Conservation (phyloP, 2,329 filamentous ascomycete species). For the Cercospora sp. region DNA sequence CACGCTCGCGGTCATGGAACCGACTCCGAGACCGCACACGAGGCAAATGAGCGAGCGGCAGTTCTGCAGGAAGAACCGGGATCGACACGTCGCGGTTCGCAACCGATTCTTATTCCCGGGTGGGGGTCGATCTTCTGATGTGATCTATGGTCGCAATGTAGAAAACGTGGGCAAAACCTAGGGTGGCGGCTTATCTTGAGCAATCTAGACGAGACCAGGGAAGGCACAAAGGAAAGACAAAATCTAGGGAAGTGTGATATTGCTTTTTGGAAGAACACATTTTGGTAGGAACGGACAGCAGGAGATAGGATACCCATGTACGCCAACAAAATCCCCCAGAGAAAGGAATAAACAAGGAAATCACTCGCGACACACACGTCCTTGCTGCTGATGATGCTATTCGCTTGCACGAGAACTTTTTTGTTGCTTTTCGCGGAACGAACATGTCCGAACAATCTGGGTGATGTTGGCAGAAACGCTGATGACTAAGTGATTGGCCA, state of each 20-base stretch:
- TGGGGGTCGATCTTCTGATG: not conserved
- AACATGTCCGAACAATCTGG: not conserved
- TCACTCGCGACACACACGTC: not conserved
- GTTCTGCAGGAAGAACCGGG: not conserved
- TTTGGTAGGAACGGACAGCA: not conserved
- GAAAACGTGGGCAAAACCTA: not conserved
- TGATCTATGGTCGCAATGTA: not conserved
- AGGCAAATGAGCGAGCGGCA: not conserved
- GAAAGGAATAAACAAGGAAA: not conserved
- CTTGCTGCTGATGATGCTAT: not conserved
- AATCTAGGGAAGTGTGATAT: not conserved
- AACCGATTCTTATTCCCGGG: not conserved
- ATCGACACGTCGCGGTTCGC: not conserved
- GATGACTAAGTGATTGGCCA: not conserved
- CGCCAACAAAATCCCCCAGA: not conserved
- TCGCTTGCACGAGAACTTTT: not conserved
- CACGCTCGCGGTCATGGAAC: not conserved
- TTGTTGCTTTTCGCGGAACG: not conserved
- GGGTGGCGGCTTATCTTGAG: not conserved
- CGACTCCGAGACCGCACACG: not conserved
- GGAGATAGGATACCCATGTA: not conserved
- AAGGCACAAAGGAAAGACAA: not conserved
- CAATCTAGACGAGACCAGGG: not conserved
- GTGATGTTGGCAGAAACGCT: not conserved
- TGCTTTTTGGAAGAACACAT: not conserved